A percentile compares a stretch with the other conserved stretches of the same genome.
Evolutionary conservation across 1,284 basidiomycete genomes (phyloP).

Genomic region (Volvariella volvacea): DNA sequence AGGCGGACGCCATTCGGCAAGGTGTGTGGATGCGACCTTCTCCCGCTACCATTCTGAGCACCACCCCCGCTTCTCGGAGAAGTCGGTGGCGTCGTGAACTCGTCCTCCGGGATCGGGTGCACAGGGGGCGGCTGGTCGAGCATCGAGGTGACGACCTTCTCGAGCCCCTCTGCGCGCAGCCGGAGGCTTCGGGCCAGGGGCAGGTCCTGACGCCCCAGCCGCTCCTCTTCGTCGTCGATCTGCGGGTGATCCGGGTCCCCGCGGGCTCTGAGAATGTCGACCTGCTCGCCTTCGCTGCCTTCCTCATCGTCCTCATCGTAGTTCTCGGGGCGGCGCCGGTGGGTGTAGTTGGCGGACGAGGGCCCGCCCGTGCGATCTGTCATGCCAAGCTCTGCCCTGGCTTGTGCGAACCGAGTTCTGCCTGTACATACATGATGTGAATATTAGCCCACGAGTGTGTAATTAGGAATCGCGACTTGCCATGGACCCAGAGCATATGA

Average conservation of each 20-base stretch:
- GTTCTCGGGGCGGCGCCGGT: slow-evolving; percentile 62
- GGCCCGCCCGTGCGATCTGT: slow-evolving; percentile 68
- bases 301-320: slow-evolving; percentile 66
- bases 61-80: slow-evolving; percentile 29
- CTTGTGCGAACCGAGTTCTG: slow-evolving; percentile 73
- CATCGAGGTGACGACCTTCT: slow-evolving; percentile 75
- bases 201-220: slow-evolving; percentile 51
- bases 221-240: slow-evolving; percentile 53
- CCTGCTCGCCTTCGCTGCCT: slow-evolving; percentile 59
- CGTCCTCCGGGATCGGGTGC: slow-evolving; percentile 44
- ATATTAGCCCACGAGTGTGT: background rate
- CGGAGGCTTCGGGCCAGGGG: slow-evolving; percentile 53
- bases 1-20: slow-evolving; percentile 77
- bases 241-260: slow-evolving; percentile 45
- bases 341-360: slow-evolving; percentile 44
- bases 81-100: slow-evolving; percentile 39
- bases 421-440: slow-evolving; percentile 21
- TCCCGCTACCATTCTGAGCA: slow-evolving; percentile 11
- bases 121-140: slow-evolving; percentile 64
- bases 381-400: slow-evolving; percentile 74
- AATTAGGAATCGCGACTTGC: slow-evolving; percentile 17
- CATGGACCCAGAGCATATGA: slow-evolving; percentile 77
- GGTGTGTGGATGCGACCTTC: slow-evolving; percentile 42
- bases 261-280: slow-evolving; percentile 43
- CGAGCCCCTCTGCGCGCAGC: slow-evolving; percentile 67